Evolutionary conservation across 441 rosid species (phyloP), one percentile per base, ranked within the genome.

Genomic region (Kokia cookei): DNA sequence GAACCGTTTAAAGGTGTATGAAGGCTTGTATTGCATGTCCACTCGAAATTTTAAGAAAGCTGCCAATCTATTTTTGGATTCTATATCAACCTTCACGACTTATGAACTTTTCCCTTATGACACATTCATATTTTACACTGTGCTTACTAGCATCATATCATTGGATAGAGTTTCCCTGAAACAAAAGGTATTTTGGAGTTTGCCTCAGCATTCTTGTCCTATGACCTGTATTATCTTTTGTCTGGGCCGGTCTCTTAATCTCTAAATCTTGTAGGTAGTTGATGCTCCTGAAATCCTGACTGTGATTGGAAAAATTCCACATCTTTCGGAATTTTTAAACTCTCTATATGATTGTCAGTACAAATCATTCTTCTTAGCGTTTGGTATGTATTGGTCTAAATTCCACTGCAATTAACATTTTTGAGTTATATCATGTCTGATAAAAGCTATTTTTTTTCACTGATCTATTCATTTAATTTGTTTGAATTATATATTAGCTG

Each of bases 231-330:
- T 37, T 64, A 7, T 42, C 54, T 58, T 37, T 27, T 7, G 6
- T 26, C 53, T 65, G 9, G 14, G 62, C 12, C 5, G 37, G 45
- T 35, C 29, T 37, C 42, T 70, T 47, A 78, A 48, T 60, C 32
- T 47, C 45, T 58, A 65, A 77, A 75, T 76, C 57, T 76, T 73
- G 80, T 87, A 94, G 99, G 99, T 96, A 15, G 98, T 89, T 78
- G 98, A 94, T 90, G 98, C 99, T 79, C 98, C 99, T 68, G 99
- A 96, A 85, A 92, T 96, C 83, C 86, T 96, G 89, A 88, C 98
- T n/a, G 99, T 94, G 84, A 93, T 96, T 12, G 97, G 97, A 78
- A 96, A 94, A 82, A 85, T 92, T 71, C 96, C 96, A 13, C 72
- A 84, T 80, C 96, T 96, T 50, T 87, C 97, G 0, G 99, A 91